A percentile compares a stretch with the other conserved stretches of the same genome.
These are phyloP conservation scores for Microascus cirrosus DNA, from an alignment of 2,329 filamentous ascomycete genomes.

Conservation along the genomic window DNA sequence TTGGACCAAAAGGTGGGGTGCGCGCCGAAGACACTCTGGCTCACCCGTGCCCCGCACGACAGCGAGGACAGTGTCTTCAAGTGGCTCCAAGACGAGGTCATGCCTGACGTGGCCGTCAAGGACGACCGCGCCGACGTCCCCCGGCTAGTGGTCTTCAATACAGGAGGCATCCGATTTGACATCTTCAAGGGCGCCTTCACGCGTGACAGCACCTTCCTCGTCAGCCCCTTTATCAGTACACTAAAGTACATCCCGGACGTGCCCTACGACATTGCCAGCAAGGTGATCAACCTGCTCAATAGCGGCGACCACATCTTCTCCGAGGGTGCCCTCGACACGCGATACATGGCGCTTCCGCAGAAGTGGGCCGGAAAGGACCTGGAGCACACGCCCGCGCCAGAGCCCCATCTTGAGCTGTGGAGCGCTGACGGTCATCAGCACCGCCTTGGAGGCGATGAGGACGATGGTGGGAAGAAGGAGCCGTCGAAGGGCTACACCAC, in stretches of 20 bases:
- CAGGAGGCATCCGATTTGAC: slow-evolving; percentile 86
- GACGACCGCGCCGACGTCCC: slow-evolving; percentile 47
- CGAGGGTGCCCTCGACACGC: slow-evolving; percentile 23
- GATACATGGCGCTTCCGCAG: slow-evolving; percentile 39
- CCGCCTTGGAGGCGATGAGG: slow-evolving; percentile 15
- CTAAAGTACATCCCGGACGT: slow-evolving; percentile 72
- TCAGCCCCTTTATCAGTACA: slow-evolving; percentile 78
- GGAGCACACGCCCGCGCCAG: not conserved
- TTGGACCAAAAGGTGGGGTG: slow-evolving; percentile 75
- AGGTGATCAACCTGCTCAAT: slow-evolving; percentile 53
- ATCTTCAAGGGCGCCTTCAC: slow-evolving; percentile 91
- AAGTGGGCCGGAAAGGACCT: slow-evolving; percentile 17
- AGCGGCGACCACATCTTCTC: slow-evolving; percentile 36
- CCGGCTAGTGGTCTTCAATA: slow-evolving; percentile 71
- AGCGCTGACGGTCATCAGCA: slow-evolving; percentile 15
- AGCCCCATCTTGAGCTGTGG: slow-evolving; percentile 20
- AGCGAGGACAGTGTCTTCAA: slow-evolving; percentile 66
- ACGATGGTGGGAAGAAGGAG: slow-evolving; percentile 10
- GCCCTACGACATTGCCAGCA: slow-evolving; percentile 62
- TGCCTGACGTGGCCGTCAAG: slow-evolving; percentile 56
- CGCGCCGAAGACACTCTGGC: slow-evolving; percentile 70
- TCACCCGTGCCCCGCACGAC: slow-evolving; percentile 67
- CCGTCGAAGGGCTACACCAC: slow-evolving; percentile 72
- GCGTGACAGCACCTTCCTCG: slow-evolving; percentile 70
- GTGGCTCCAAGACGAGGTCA: slow-evolving; percentile 65